Evolutionary conservation across 257 asterid genomes (phyloP), one percentile per base, ranked within the genome.

Genomic region (Nyctanthes arbortristis): DNA sequence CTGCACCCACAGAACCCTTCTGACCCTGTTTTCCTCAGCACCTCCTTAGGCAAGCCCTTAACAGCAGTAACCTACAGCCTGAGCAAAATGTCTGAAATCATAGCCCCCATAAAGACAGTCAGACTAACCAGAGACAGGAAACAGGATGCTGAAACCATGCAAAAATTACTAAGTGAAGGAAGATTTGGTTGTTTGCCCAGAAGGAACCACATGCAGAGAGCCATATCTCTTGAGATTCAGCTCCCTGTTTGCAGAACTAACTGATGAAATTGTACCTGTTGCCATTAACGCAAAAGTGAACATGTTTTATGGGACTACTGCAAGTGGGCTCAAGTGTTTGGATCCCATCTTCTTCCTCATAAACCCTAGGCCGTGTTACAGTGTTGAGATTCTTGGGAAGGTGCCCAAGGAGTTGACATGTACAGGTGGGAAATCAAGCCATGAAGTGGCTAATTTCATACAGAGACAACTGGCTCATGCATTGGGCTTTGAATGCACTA

Each of bases 201-300:
- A 94, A 73, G 99, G 99, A 5, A 94, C 99, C 11, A 94, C 99
- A 0, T 94, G 99, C 71, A 72, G 97, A 16, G 99, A 94, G 78
- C 99, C 97, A 0, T 94, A 94, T 43, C 71, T 94, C 11, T 45
- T 94, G 55, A 68, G 99, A 31, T 94, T 94, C 49, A 94, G 99
- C 80, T 86, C 97, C 0, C 37, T 94, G 62, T 94, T 94, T 61
- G 99, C 99, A 0, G 97, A 94, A 34, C 34, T 94, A 67, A 80
- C 95, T 0, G 88, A 89, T 16, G 92, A 89, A 25, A 88, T 94
- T 3, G 96, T 94, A 0, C 99, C 97, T 9, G 97, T 91, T n/a
- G 99, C 99, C 0, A 65, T 94, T 65, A 76, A 91, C 76, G 75
- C 96, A 1, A 39, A 58, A 0, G 96, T 91, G 61, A 62, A 66